phyloP scores from a whole-genome alignment of 495 filamentous ascomycete genomes.

The Neurospora africana region DNA sequence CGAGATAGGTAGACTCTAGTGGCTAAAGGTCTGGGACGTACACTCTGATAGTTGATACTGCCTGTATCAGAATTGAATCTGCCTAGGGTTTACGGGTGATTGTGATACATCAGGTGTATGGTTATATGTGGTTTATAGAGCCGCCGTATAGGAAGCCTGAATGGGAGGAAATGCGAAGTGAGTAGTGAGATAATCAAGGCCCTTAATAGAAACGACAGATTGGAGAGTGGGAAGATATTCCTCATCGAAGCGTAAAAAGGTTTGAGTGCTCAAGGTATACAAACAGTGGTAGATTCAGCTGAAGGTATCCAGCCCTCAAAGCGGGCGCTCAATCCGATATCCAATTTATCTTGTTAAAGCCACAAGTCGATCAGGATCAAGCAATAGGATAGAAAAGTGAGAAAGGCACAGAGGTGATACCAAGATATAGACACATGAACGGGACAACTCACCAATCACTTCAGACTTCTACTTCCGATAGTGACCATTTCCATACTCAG shows the following conservation, averaged over 20 bases:
- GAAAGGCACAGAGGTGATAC: not conserved
- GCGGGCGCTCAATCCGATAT: not conserved
- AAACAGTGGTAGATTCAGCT: not conserved
- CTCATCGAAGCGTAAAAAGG: no score
- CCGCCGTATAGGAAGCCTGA: not conserved
- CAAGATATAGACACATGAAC: not conserved
- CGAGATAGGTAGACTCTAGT: not conserved
- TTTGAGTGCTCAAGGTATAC: not conserved
- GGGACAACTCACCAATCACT: not conserved
- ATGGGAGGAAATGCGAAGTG: not conserved
- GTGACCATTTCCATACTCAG: not conserved
- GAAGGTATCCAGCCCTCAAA: not conserved
- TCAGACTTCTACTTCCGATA: not conserved
- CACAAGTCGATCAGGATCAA: not conserved
- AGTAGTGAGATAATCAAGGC: not conserved
- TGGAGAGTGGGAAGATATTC: not conserved
- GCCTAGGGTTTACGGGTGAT: not conserved
- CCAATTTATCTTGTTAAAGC: not conserved
- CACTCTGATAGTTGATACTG: not conserved
- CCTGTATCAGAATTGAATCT: not conserved
- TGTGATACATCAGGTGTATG: not conserved
- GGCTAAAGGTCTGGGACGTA: not conserved
- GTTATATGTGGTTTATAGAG: no score
- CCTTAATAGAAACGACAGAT: not conserved
- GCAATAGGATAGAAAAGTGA: not conserved